Evolutionary conservation across 2,329 filamentous ascomycete species (phyloP), one percentile per base, ranked within the genome.

Genomic region (Scolecobasidium constrictum): DNA sequence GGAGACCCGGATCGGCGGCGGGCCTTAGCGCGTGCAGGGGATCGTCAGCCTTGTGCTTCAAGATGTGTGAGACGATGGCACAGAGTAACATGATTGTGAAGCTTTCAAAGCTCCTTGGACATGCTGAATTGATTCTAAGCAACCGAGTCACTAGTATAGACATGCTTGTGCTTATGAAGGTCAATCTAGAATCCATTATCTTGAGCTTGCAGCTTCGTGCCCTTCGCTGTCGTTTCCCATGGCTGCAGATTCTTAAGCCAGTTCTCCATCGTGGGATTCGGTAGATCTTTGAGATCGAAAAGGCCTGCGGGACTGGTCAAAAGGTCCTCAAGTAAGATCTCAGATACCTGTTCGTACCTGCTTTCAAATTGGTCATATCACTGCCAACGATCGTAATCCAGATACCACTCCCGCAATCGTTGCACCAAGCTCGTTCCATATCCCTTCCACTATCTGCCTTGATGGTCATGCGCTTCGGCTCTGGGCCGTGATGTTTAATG

Each of bases 261-360:
- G 16, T 39, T 39, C 37, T 39, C 37, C 37, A 39, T 39, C 2
- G 37, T 39, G 15, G 37, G 37, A 23, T 39, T 39, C 5, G 37
- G 37, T 7, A 39, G 23, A 15, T 39, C 37, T 4, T 26, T 12
- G 11, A 17, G 9, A 26, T 39, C 37, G 6, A 39, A 39, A 2
- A 39, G 20, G 4, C 37, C 37, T 39, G 9, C 23, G n/a, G 11
- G n/a, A n/a, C n/a, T n/a, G n/a, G n/a, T n/a, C n/a, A n/a, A n/a
- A n/a, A n/a, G n/a, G n/a, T n/a, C n/a, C n/a, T n/a, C n/a, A n/a
- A n/a, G n/a, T n/a, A n/a, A n/a, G n/a, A n/a, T n/a, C n/a, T n/a
- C n/a, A n/a, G n/a, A n/a, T n/a, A 31, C 26, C 26, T 9, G 9
- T 4, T 26, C 37, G 17, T 17, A 26, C 37, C 37, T 5, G 37